A percentile compares a stretch with the other conserved stretches of the same genome.
Conservation (phyloP, 2,329 filamentous ascomycete species). For the Phaeosphaeriaceae sp. region DNA sequence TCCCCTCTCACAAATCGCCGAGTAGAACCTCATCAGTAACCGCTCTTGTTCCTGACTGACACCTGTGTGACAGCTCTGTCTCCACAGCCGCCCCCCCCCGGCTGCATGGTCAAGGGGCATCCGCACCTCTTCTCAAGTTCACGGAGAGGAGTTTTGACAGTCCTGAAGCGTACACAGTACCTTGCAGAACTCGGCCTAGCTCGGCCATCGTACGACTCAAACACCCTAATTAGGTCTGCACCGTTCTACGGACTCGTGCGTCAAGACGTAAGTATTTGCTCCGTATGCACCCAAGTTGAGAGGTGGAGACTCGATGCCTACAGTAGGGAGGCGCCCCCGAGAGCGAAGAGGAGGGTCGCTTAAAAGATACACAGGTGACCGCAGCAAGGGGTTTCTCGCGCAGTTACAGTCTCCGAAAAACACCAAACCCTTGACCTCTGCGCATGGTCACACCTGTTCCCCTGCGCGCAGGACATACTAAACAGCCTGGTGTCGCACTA, state of each 20-base stretch:
- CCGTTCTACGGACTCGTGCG: conserved; percentile 31
- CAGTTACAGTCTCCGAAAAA: conserved; percentile 2
- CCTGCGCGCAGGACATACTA: conserved; percentile 10
- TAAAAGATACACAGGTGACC: background rate
- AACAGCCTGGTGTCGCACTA: conserved; percentile 30
- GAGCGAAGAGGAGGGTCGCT: conserved; percentile 4
- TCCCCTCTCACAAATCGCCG: conserved; percentile 29
- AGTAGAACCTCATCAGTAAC: conserved; percentile 22
- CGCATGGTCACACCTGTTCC: conserved; percentile 10
- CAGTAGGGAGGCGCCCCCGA: background rate
- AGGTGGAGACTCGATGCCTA: conserved; percentile 8
- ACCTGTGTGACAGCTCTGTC: conserved; percentile 30
- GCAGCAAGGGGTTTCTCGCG: conserved; percentile 5
- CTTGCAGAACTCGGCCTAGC: conserved; percentile 41
- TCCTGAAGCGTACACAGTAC: conserved; percentile 35
- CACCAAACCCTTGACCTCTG: conserved; percentile 3
- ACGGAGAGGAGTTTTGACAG: conserved; percentile 24
- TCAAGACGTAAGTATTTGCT: conserved; percentile 25
- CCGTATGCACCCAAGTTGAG: conserved; percentile 8
- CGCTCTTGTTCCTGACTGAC: conserved; percentile 27
- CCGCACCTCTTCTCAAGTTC: conserved; percentile 36
- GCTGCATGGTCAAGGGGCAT: conserved; percentile 42
- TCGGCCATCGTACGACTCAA: conserved; percentile 34
- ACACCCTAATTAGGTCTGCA: conserved; percentile 33
- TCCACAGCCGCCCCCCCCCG: conserved; percentile 31